Conservation (phyloP, 495 filamentous ascomycete species). For the Penicillium roqueforti region DNA sequence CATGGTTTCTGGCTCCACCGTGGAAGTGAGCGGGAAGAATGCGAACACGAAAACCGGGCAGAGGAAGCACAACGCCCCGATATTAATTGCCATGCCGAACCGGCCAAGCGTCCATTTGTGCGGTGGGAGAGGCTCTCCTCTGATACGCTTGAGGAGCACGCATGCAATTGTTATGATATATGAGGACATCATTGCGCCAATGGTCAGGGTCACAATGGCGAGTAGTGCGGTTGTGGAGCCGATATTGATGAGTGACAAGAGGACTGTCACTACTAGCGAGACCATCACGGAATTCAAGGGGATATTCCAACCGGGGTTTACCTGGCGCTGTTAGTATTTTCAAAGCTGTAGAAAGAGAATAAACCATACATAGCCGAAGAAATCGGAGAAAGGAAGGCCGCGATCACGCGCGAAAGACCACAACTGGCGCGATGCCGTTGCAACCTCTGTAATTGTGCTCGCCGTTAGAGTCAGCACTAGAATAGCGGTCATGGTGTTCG, state of each 20-base stretch:
- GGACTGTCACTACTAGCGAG: conserved; percentile 40
- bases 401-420: conserved; percentile 47
- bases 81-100: not conserved
- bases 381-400: conserved; percentile 38
- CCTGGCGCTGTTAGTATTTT: not conserved
- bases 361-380: conserved; percentile 27
- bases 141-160: conserved; percentile 33
- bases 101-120: not conserved
- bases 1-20: conserved; percentile 30
- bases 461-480: conserved; percentile 31
- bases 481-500: conserved; percentile 27
- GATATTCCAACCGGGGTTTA: conserved; percentile 38
- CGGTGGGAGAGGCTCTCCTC: not conserved
- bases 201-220: conserved; percentile 46
- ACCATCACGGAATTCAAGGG: conserved; percentile 46
- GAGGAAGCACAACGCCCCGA: not conserved
- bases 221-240: conserved; percentile 54
- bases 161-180: conserved; percentile 43
- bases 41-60: conserved; percentile 28
- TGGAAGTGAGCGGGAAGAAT: conserved; percentile 37
- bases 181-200: conserved; percentile 38
- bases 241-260: conserved; percentile 57
- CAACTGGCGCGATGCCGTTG: conserved; percentile 37
- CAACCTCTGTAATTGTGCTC: conserved; percentile 28
- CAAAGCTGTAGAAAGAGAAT: not conserved